These are phyloP conservation scores for Pythium guiyangense DNA, from an alignment of 352 stramenopile species.

Conservation along the genomic window DNA sequence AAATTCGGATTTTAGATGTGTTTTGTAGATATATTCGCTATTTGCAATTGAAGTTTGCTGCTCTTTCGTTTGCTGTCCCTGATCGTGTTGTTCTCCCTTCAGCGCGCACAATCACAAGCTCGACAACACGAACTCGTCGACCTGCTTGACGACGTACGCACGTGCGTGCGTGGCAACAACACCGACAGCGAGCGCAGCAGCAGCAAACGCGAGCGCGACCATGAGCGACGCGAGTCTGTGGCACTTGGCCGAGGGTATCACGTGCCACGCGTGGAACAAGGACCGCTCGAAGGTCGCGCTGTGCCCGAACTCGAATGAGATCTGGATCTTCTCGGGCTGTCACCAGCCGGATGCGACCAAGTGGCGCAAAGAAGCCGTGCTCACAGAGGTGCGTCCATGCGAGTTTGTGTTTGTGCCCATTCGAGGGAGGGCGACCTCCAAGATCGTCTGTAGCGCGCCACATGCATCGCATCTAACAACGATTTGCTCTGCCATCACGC, in stretches of 20 bases:
- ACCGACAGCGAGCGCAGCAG: not conserved
- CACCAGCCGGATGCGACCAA: slow-evolving; percentile 66
- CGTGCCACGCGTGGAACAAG: slow-evolving; percentile 91
- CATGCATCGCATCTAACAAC: not conserved
- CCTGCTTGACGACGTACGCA: not conserved
- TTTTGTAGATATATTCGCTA: not conserved
- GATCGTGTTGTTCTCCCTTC: too few species aligned
- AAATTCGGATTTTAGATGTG: too few species aligned
- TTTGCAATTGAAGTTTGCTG: not conserved
- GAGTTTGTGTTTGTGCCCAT: not conserved
- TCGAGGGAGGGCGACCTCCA: not conserved
- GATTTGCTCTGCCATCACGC: too few species aligned
- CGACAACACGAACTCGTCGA: too few species aligned
- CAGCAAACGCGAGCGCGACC: not conserved
- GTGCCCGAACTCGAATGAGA: slow-evolving; percentile 91
- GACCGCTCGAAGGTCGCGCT: slow-evolving; percentile 88
- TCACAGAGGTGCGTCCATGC: slow-evolving; percentile 57
- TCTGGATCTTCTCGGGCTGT: slow-evolving; percentile 90
- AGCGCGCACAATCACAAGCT: too few species aligned
- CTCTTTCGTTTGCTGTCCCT: too few species aligned
- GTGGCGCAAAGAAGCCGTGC: slow-evolving; percentile 83
- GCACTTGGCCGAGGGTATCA: slow-evolving; percentile 80
- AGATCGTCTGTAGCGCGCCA: too few species aligned
- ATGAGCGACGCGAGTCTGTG: slow-evolving; percentile 59
- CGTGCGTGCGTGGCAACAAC: too few species aligned